A percentile compares a stretch with the other conserved stretches of the same genome.
Evolutionary conservation across 2,329 filamentous ascomycete genomes (phyloP).

Genomic region (Colletotrichum endophyticum): DNA sequence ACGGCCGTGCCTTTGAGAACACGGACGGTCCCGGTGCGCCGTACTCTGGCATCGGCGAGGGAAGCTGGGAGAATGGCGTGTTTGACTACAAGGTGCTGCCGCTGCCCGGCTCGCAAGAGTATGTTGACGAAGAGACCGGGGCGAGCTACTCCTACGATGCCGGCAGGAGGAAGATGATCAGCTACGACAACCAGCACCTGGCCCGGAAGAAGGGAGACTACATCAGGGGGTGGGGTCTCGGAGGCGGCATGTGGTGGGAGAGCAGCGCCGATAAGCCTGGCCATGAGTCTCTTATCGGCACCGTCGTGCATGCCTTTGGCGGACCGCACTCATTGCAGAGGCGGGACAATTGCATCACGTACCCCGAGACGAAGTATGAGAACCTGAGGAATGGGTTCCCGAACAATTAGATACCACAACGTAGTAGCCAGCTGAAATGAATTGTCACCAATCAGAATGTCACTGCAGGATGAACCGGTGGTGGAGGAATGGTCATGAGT

Average conservation of each 20-base stretch:
- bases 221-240: constrained; percentile 70
- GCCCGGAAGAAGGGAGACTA: constrained; percentile 74
- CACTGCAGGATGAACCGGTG: not conserved
- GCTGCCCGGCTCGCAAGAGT: constrained; percentile 66
- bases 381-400: constrained; percentile 67
- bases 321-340: constrained; percentile 54
- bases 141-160: constrained; percentile 82
- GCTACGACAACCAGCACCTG: constrained; percentile 76
- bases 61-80: constrained; percentile 84
- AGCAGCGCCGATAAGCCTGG: constrained; percentile 76
- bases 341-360: constrained; percentile 64
- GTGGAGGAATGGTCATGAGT: constrained; percentile 14
- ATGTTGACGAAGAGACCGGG: constrained; percentile 64
- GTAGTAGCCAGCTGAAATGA: not conserved
- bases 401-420: not conserved
- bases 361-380: constrained; percentile 72
- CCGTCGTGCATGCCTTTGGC: constrained; percentile 65
- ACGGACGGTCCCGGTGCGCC: constrained; percentile 76
- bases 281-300: constrained; percentile 70
- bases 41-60: constrained; percentile 76
- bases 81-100: constrained; percentile 91
- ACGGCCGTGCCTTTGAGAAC: constrained; percentile 82
- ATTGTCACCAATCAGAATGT: not conserved
- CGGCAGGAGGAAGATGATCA: constrained; percentile 69
- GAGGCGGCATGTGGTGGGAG: constrained; percentile 99